These are phyloP conservation scores for Nicotiana benthamiana DNA, from an alignment of 257 asterid species.

Conservation along the genomic window DNA sequence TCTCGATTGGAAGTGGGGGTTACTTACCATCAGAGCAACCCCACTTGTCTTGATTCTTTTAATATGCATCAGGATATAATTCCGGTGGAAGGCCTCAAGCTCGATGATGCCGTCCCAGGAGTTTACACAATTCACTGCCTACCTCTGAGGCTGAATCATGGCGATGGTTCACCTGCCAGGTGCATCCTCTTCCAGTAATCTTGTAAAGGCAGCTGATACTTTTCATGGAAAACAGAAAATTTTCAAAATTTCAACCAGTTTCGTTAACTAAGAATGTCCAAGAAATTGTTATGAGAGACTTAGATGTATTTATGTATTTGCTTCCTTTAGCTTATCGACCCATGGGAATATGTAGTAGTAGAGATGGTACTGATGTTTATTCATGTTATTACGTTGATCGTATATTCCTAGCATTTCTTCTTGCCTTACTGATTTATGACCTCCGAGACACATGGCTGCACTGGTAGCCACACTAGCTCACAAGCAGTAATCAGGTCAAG, in stretches of 20 bases:
- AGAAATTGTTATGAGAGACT: background rate
- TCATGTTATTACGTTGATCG: background rate
- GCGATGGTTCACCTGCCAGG: slow-evolving; percentile 28
- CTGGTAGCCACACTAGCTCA: background rate
- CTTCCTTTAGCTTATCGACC: background rate
- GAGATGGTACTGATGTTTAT: background rate
- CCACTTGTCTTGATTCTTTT: too few species aligned
- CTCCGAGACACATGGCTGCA: background rate
- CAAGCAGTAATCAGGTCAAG: background rate
- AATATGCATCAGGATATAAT: slow-evolving; percentile 6
- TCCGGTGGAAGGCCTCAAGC: slow-evolving; percentile 23
- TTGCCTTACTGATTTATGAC: background rate
- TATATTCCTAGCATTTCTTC: background rate
- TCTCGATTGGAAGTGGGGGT: too few species aligned
- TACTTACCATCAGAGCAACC: too few species aligned
- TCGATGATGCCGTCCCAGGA: slow-evolving; percentile 14
- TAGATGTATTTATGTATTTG: background rate
- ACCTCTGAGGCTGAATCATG: slow-evolving; percentile 16
- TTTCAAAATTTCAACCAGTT: background rate
- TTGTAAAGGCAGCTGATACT: background rate
- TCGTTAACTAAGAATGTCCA: background rate
- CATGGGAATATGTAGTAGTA: background rate
- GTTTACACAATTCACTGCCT: slow-evolving; percentile 28
- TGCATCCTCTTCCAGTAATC: slow-evolving; percentile 29
- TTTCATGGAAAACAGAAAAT: background rate